Conservation (phyloP, 2,329 filamentous ascomycete species). For the Dothistroma pini region DNA sequence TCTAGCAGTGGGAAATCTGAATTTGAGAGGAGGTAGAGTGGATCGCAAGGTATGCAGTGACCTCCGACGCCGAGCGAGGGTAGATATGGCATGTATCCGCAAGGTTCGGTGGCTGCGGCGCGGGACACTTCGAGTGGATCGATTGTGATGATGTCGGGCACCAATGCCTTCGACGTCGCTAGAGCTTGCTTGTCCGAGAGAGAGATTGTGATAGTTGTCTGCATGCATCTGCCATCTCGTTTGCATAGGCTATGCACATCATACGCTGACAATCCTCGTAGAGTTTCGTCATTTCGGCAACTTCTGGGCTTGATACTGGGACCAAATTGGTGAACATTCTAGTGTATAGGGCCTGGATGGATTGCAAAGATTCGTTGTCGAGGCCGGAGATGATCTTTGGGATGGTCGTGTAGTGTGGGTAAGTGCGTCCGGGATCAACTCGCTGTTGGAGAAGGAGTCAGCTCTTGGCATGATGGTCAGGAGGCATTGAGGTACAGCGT, state of each 20-base stretch:
- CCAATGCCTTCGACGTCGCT: too few species aligned
- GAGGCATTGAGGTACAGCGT: too few species aligned
- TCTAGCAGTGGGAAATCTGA: slow-evolving; percentile 46
- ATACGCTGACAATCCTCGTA: slow-evolving; percentile 18
- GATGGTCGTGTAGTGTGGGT: slow-evolving; percentile 2
- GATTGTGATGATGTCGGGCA: too few species aligned
- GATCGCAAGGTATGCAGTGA: slow-evolving; percentile 56
- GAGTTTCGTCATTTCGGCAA: slow-evolving; percentile 15
- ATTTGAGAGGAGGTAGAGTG: slow-evolving; percentile 50
- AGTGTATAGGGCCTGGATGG: slow-evolving; percentile 6
- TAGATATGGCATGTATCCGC: slow-evolving; percentile 49
- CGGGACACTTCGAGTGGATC: slow-evolving; percentile 18
- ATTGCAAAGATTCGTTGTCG: neutral
- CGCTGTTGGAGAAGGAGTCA: too few species aligned
- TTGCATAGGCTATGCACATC: slow-evolving; percentile 24
- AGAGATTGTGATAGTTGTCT: slow-evolving; percentile 2
- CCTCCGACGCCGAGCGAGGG: slow-evolving; percentile 53
- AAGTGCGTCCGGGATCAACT: slow-evolving; percentile 11
- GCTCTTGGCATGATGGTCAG: too few species aligned
- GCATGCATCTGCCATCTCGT: slow-evolving; percentile 23
- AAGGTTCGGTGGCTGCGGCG: slow-evolving; percentile 30
- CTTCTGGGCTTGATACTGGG: slow-evolving; percentile 7
- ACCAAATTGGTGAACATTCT: slow-evolving; percentile 7
- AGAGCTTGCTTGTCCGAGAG: too few species aligned
- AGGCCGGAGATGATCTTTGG: slow-evolving; percentile 14